These are phyloP conservation scores for Ammopiptanthus mongolicus DNA, from an alignment of 306 rosid genomes.

Conservation along the genomic window DNA sequence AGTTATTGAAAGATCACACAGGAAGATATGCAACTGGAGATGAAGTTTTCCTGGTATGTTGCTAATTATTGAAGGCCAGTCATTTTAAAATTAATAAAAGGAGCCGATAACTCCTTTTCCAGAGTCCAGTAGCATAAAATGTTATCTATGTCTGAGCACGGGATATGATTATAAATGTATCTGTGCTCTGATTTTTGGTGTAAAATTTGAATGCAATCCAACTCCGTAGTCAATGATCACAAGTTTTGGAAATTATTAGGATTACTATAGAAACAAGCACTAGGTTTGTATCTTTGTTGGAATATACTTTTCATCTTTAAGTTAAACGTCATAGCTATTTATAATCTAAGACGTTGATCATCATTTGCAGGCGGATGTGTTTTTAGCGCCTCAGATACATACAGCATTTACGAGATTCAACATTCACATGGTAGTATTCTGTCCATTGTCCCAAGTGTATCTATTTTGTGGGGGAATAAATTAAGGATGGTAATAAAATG, in stretches of 20 bases:
- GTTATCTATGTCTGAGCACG: not conserved
- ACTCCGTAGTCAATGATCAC: conserved; percentile 9
- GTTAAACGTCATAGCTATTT: not conserved
- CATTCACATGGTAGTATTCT: conserved; percentile 54
- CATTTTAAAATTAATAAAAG: conserved; percentile 12
- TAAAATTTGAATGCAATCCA: not conserved
- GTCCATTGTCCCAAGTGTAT: not conserved
- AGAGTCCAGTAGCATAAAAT: not conserved
- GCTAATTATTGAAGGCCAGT: not conserved
- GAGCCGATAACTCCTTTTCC: not conserved
- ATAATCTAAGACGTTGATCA: conserved; percentile 17
- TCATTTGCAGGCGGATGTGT: conserved; percentile 84
- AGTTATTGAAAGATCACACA: conserved; percentile 33
- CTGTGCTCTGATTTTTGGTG: conserved; percentile 2
- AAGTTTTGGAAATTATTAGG: not conserved
- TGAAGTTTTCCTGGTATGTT: conserved; percentile 37
- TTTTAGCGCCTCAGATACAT: conserved; percentile 76
- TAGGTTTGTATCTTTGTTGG: conserved; percentile 1
- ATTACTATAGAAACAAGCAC: not conserved
- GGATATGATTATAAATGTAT: not conserved
- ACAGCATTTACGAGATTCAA: conserved; percentile 37
- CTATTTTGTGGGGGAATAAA: not conserved
- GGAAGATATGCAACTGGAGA: conserved; percentile 52
- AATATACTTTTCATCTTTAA: not conserved
- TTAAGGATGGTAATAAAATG: not conserved